Percentiles rank a stretch among this genome's conserved stretches.
These are phyloP conservation scores for Inosperma sp. DNA, from an alignment of 768 basidiomycete genomes.

Conservation along the genomic window DNA sequence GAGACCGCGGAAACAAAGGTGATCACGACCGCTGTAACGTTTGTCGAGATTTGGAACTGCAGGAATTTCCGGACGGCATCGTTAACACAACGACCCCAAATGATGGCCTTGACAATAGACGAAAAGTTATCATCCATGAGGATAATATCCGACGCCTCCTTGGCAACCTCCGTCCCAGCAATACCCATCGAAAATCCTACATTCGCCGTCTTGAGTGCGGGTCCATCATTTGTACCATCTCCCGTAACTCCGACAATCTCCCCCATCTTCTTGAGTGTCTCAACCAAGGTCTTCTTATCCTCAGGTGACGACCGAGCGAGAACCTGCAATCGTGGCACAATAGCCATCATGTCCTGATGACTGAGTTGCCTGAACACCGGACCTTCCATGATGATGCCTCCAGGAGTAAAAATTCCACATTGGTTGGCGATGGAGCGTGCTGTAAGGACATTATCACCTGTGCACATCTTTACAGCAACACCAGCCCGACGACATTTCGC, in stretches of 20 bases:
- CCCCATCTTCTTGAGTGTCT: slow-evolving; percentile 78
- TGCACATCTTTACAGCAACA: slow-evolving; percentile 96
- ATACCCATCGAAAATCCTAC: slow-evolving; percentile 98
- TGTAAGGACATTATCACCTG: slow-evolving; percentile 94
- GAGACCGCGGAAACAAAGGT: slow-evolving; percentile 90
- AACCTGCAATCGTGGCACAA: slow-evolving; percentile 91
- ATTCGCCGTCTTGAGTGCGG: slow-evolving; percentile 90
- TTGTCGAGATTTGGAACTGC: slow-evolving; percentile 92
- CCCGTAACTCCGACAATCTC: slow-evolving; percentile 96
- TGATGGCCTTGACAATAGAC: slow-evolving; percentile 94
- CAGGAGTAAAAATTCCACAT: slow-evolving; percentile 90
- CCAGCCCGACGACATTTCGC: slow-evolving; percentile 83
- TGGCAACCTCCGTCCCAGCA: slow-evolving; percentile 96
- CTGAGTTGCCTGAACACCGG: slow-evolving; percentile 83
- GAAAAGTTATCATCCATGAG: slow-evolving; percentile 97
- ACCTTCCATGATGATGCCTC: slow-evolving; percentile 98
- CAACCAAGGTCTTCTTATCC: slow-evolving; percentile 92
- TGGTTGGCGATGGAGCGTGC: slow-evolving; percentile 95
- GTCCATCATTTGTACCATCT: slow-evolving; percentile 97
- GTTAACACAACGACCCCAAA: slow-evolving; percentile 99
- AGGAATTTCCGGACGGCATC: slow-evolving; percentile 97
- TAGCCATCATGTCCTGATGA: slow-evolving; percentile 65
- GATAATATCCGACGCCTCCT: slow-evolving; percentile 98
- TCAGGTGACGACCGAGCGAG: slow-evolving; percentile 96
- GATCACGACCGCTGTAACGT: slow-evolving; percentile 92